Evolutionary conservation across 345 rosid species (phyloP), one percentile per base, ranked within the genome.

Genomic region (Moricandia moricandioides): DNA sequence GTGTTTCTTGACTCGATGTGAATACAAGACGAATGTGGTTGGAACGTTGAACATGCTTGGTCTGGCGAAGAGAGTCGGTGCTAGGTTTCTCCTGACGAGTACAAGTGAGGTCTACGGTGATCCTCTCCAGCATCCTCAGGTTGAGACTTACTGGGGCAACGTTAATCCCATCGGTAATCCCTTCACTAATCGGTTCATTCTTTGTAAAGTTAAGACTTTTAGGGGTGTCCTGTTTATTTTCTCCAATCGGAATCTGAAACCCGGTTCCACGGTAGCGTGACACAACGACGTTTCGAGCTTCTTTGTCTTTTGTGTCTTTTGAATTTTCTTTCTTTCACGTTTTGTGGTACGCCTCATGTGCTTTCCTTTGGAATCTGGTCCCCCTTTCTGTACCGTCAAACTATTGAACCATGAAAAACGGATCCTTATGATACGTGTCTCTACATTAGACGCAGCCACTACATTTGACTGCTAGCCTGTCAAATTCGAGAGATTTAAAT

Each of bases 61-160:
- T 12, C 75, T 91, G 17, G 97, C 97, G 0, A 91, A 91, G 79
- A 72, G 97, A 59, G 86, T 91, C 6, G 91, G 92, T 29, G 97
- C 97, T 0, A 83, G 97, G 14, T 91, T 91, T 84, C 71, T 91
- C 63, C 78, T 91, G 10, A 91, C 97, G n/a, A 91, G 97, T 78
- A 91, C 95, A n/a, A 91, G 97, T 63, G 97, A 91, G 78, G 95
- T 91, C n/a, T 91, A 89, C 31, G 97, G 97, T 10, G 97, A 91
- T 76, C 95, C 95, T 58, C 79, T 91, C 1, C 91, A 91, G 80
- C 95, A 91, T 62, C 97, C 97, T 12, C 97, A 91, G 79, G 84
- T 79, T 5, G 95, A 91, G 85, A 88, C 92, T 65, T 91, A 91
- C 78, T 91, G 95, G 95, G 97, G 95, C 29, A 91, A 91, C 60